Evolutionary conservation across 768 basidiomycete genomes (phyloP), one percentile per base, ranked within the genome.

Genomic region (Termitomyces sp.): DNA sequence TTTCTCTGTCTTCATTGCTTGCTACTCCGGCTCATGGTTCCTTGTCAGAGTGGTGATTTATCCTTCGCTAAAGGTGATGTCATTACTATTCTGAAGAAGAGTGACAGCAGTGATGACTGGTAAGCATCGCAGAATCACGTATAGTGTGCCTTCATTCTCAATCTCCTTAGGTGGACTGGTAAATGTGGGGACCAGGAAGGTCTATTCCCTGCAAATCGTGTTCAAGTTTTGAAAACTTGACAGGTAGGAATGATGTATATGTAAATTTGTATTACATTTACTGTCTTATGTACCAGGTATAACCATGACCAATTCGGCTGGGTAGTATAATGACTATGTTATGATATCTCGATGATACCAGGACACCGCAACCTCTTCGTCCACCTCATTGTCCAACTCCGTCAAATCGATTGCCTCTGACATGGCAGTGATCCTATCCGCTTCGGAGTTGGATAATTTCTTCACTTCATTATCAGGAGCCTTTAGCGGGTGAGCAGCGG

Each of bases 121-220:
- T 85, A 62, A 52, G 79, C 69, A 52, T 43, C 44, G 40, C 18
- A 20, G 24, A 54, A 6, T 53, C 47, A 30, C 3, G 1, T 42
- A 6, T 38, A 45, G 6, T 36, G 20, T 35, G 14, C 5, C 0
- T 20, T 24, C 0, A 28, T 30, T 54, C 54, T 46, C 48, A 24
- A 55, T 38, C 42, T 52, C 10, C 26, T 16, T 58, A 90, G 88
- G 88, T 92, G 90, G 90, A 86, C 77, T 14, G 90, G 90, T n/a
- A 86, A 81, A 66, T 59, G 85, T 2, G 71, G 80, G 22, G 79
- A 78, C 16, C 69, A 76, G 40, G 74, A 81, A 62, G 91, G 91
- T 0, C 80, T 87, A 46, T 92, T 93, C 69, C 90, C 90, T 35
- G 90, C 90, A 16, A 92, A 92, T 68, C 90, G 90, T 64, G 87